Evolutionary conservation across 768 basidiomycete species (phyloP).

Genomic region (Candolleomyces aberdarensis): DNA sequence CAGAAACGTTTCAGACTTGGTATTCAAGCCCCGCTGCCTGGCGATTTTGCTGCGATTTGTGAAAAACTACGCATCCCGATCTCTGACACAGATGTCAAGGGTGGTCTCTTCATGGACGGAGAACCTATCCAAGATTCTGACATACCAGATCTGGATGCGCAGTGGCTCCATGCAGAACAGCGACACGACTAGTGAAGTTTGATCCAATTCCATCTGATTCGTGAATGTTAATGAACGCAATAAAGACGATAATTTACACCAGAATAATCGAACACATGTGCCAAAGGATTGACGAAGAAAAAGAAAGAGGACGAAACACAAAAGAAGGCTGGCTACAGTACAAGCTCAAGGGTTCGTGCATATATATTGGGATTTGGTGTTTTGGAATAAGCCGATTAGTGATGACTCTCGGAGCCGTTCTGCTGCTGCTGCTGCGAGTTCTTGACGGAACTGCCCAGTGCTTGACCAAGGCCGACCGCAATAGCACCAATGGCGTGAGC

Average conservation of each 20-base stretch:
- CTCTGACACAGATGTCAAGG: slow-evolving; percentile 30
- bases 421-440: slow-evolving; percentile 17
- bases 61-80: slow-evolving; percentile 41
- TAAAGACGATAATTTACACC: too few species aligned
- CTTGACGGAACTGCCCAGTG: slow-evolving; percentile 32
- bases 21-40: slow-evolving; percentile 56
- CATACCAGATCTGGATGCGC: not conserved
- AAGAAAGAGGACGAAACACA: not conserved
- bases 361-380: not conserved
- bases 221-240: not conserved
- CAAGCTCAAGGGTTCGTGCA: not conserved
- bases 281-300: not conserved
- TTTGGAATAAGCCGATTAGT: not conserved
- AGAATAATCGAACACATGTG: not conserved
- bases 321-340: not conserved
- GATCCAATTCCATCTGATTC: not conserved
- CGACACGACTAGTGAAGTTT: not conserved
- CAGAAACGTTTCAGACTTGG: slow-evolving; percentile 50
- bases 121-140: slow-evolving; percentile 11
- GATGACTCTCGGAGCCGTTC: slow-evolving; percentile 17
- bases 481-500: slow-evolving; percentile 79
- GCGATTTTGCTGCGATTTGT: slow-evolving; percentile 53
- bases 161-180: not conserved
- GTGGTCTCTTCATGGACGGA: slow-evolving; percentile 48
- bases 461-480: slow-evolving; percentile 68